Percentiles rank a stretch among this genome's conserved stretches.
Evolutionary conservation across 768 basidiomycete genomes (phyloP).

Genomic region (Sporobolomyces phaffii): DNA sequence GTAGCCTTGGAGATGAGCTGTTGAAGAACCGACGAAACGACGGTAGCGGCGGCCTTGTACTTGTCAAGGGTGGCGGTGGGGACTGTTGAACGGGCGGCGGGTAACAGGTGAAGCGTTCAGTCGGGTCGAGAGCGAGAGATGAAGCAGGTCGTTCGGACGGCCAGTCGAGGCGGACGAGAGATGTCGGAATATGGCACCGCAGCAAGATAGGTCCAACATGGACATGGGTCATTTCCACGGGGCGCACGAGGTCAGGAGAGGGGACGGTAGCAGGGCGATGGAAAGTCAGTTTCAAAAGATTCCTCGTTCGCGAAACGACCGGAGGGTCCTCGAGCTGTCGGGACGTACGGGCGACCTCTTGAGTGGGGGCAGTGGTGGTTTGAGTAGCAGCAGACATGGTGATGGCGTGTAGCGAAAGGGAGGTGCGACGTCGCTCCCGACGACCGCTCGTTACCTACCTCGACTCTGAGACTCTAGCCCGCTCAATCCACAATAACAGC

Average conservation of each 20-base stretch:
- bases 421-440: too few species aligned
- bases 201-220: too few species aligned
- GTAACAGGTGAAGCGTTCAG: background rate
- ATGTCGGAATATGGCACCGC: too few species aligned
- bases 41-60: constrained; percentile 80
- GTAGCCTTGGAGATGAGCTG: constrained; percentile 68
- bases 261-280: background rate
- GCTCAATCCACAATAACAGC: too few species aligned
- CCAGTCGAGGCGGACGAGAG: background rate
- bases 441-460: too few species aligned
- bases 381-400: background rate
- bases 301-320: background rate
- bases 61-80: constrained; percentile 43
- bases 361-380: constrained; percentile 10
- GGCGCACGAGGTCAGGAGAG: too few species aligned
- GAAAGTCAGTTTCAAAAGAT: constrained; percentile 1
- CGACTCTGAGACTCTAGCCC: too few species aligned
- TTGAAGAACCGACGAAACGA: constrained; percentile 75
- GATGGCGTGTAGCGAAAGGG: too few species aligned
- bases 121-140: background rate
- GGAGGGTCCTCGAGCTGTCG: background rate
- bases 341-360: constrained; percentile 15
- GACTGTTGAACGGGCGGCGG: constrained; percentile 6
- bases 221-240: too few species aligned
- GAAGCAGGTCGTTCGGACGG: background rate